A percentile compares a stretch with the other conserved stretches of the same genome.
These are phyloP conservation scores for Sesbania bispinosa DNA, from an alignment of 306 rosid genomes.

Conservation along the genomic window DNA sequence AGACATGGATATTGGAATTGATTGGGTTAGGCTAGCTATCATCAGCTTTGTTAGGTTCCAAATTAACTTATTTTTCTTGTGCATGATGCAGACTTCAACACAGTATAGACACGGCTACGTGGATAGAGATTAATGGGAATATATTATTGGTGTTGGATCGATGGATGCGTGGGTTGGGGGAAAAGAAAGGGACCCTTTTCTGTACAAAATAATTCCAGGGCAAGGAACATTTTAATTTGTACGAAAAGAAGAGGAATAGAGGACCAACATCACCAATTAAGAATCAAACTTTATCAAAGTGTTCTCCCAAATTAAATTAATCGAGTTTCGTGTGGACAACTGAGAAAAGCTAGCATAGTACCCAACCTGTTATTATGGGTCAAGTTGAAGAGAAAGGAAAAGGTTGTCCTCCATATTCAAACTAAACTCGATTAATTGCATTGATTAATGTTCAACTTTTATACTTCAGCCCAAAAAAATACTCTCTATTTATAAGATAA, in stretches of 20 bases:
- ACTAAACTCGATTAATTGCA: neutral
- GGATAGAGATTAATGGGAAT: neutral
- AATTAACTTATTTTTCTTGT: slow-evolving; percentile 16
- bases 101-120: neutral
- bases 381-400: neutral
- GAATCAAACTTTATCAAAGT: slow-evolving; percentile 24
- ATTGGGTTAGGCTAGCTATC: slow-evolving; percentile 31
- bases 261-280: slow-evolving; percentile 1
- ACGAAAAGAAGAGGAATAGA: slow-evolving; percentile 28
- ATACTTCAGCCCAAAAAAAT: neutral
- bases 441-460: neutral
- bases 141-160: slow-evolving; percentile 17
- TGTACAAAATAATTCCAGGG: slow-evolving; percentile 24
- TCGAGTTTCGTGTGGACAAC: neutral
- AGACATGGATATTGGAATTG: neutral
- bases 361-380: neutral
- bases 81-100: slow-evolving; percentile 1
- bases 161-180: slow-evolving; percentile 16
- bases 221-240: slow-evolving; percentile 27
- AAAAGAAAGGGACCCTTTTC: slow-evolving; percentile 11
- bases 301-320: neutral
- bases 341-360: neutral
- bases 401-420: neutral
- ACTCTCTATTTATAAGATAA: too few relatives aligned
- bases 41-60: slow-evolving; percentile 14